These are phyloP conservation scores for Aspergillus mulundensis DNA, from an alignment of 495 filamentous ascomycete species.

Conservation along the genomic window DNA sequence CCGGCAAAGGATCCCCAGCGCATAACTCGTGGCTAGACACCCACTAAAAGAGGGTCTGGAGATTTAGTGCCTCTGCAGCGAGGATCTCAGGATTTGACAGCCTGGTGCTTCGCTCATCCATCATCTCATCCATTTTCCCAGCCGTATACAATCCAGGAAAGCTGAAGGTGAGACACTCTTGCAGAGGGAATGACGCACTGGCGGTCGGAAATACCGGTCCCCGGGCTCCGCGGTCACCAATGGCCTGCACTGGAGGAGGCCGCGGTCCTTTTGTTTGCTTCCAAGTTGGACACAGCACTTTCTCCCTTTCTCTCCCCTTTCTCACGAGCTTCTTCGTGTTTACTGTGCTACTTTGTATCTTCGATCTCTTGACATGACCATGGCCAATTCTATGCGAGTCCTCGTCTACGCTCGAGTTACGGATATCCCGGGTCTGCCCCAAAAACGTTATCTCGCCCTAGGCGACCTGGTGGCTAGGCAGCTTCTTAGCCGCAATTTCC, in stretches of 20 bases:
- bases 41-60: slow-evolving; percentile 1
- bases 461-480: slow-evolving; percentile 16
- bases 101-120: not conserved
- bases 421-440: slow-evolving; percentile 20
- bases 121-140: too few relatives aligned
- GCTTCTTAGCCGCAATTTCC: slow-evolving; percentile 16
- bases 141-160: too few relatives aligned
- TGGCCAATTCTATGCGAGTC: slow-evolving; percentile 8
- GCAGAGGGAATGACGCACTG: not conserved
- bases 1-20: not conserved
- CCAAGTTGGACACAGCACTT: too few relatives aligned
- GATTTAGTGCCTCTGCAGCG: not conserved
- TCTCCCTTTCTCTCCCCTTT: not conserved
- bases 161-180: too few relatives aligned
- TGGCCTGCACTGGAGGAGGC: not conserved
- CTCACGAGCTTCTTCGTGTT: not conserved
- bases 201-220: not conserved
- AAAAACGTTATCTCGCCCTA: slow-evolving; percentile 19
- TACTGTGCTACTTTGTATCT: not conserved
- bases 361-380: not conserved
- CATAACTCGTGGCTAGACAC: not conserved
- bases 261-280: not conserved
- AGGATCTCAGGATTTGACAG: not conserved
- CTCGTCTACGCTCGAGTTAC: slow-evolving; percentile 21
- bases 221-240: not conserved